Evolutionary conservation across 176 grass and related monocot genomes (phyloP), one percentile per base, ranked within the genome.

Genomic region (Dactylis glomerata): DNA sequence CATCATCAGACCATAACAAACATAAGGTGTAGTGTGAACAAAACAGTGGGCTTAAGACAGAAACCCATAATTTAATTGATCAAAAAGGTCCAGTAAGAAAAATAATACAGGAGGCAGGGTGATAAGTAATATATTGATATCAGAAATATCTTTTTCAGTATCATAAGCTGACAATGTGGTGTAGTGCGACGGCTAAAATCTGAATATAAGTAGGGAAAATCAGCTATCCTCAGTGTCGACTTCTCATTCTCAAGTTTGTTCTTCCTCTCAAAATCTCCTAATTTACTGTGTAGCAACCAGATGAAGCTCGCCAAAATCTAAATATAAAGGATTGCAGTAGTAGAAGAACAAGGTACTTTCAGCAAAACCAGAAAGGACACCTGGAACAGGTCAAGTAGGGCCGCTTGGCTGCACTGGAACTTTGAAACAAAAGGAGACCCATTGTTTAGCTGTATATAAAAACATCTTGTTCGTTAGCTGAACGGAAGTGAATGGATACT

Each of bases 351-450:
- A 44, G 59, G 17, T 55, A 85, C 10, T 59, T 71, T 55, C 54
- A 65, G 54, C 36, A 75, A 40, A 81, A 85, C 42, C 47, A 57
- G 31, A 64, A 74, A 86, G 12, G 40, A 28, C 87, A 95, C 96
- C 93, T 93, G 89, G 77, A 98, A 90, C 63, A 98, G 84, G 84
- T 98, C 96, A 30, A 98, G 75, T 81, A 98, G 72, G 77, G 83
- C 86, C 73, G 92, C 82, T 88, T 98, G 93, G 87, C 86, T 92
- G 81, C 90, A 95, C 3, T 86, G 86, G 82, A 98, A 98, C 80
- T 98, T 98, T 75, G 92, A 90, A 78, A 98, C 88, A 73, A 94
- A 95, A 82, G 94, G 91, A 82, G 91, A 92, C 33, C 89, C 89
- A 28, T 75, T 78, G 73, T 95, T 90, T 7, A 90, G 90, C 96